Conservation (phyloP, 2,329 filamentous ascomycete genomes). For the Fusarium oxysporum region DNA sequence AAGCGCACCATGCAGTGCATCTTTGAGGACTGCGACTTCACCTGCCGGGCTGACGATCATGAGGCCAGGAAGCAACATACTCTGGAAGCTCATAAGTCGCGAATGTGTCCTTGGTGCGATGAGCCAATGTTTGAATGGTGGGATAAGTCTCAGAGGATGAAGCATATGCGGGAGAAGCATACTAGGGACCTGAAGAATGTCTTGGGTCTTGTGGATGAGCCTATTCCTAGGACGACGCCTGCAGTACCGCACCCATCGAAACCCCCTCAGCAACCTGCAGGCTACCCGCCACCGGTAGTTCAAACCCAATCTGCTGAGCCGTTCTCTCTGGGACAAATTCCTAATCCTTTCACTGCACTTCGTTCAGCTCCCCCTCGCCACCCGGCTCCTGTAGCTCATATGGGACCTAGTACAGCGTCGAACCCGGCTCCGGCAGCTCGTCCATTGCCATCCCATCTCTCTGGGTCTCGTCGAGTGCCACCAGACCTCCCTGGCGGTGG, state of each 20-base stretch:
- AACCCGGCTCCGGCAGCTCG: too few relatives aligned
- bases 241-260: background rate
- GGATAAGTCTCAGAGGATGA: conserved; percentile 37
- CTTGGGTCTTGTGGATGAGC: background rate
- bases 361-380: background rate
- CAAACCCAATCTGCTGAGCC: background rate
- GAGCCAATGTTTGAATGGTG: conserved; percentile 48
- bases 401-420: background rate
- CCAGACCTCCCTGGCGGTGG: background rate
- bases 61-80: conserved; percentile 53
- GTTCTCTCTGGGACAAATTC: background rate
- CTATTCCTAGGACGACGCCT: background rate
- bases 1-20: conserved; percentile 53
- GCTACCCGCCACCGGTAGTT: background rate
- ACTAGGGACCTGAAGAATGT: conserved; percentile 31
- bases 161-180: conserved; percentile 50
- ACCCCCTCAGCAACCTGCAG: background rate
- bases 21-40: conserved; percentile 52
- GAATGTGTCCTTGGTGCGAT: conserved; percentile 53
- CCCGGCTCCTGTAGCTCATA: background rate
- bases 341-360: background rate
- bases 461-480: background rate
- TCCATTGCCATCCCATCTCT: too few relatives aligned
- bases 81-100: conserved; percentile 47
- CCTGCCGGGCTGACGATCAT: conserved; percentile 47